Evolutionary conservation across 2,329 filamentous ascomycete species (phyloP), one percentile per base, ranked within the genome.

Genomic region (Aquanectria penicillioides): DNA sequence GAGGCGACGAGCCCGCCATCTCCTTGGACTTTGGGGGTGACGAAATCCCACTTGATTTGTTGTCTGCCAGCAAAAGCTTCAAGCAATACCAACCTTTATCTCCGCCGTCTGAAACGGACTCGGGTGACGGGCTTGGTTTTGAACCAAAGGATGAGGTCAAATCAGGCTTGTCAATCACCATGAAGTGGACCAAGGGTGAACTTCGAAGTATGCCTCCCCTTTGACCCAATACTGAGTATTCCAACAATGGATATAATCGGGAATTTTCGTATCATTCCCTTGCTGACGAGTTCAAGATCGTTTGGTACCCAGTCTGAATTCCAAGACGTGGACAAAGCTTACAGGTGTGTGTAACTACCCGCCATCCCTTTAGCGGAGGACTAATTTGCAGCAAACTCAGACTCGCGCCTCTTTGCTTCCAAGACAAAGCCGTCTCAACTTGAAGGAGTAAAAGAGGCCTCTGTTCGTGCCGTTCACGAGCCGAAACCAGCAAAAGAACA

Each of bases 181-280:
- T 57, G 58, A 52, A 58, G 28, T 23, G 49, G 49, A 58, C 58
- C n/a, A 61, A 54, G 20, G 17, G 41, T 2, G 58, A 61, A 25
- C 15, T 61, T 31, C 36, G 52, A 20, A 40, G 58, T 58, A 56
- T 17, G 57, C 23, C 25, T 36, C 13, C 15, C 10, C 3, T 8
- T 15, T 15, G 4, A 28, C 2, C 11, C 12, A 4, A 28, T n/a
- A n/a, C n/a, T n/a, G n/a, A n/a, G n/a, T n/a, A n/a, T n/a, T n/a
- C n/a, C n/a, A n/a, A n/a, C n/a, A n/a, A n/a, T n/a, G n/a, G 10
- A 7, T 12, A 26, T 2, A n/a, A 33, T 10, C 6, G 25, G 11
- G 6, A 2, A 13, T 17, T 22, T 8, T 23, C 23, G 28, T 8
- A 33, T 5, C 11, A 7, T 13, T 3, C 6, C 4, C 3, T 10